Evolutionary conservation across 257 asterid species (phyloP).

Genomic region (Solanum sparsipilum): DNA sequence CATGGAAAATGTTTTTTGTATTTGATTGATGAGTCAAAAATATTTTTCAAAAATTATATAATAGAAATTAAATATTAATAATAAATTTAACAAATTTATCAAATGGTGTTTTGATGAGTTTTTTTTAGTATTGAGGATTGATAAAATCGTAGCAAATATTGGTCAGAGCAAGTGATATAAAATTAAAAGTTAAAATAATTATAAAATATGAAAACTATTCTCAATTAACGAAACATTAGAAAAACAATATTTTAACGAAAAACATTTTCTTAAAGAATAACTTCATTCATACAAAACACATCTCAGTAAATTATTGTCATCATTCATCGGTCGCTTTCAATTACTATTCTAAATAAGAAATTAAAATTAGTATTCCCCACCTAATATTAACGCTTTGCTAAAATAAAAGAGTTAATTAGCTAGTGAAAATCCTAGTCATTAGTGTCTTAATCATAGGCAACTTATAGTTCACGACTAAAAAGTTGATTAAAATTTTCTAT

Average conservation of each 20-base stretch:
- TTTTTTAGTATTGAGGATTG: not conserved
- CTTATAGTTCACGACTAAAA: not conserved
- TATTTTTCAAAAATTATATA: not conserved
- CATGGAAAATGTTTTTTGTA: too few species aligned
- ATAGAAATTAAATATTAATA: not conserved
- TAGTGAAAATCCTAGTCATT: not conserved
- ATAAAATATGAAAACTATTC: not conserved
- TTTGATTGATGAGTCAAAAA: not conserved
- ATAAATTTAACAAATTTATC: not conserved
- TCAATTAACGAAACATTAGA: not conserved
- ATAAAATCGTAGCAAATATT: not conserved
- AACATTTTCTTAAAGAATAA: too few species aligned
- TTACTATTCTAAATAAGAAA: not conserved
- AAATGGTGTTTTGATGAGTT: not conserved
- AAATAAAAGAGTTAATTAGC: not conserved
- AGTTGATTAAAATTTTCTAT: not conserved
- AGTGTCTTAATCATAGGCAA: not conserved
- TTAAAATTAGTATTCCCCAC: not conserved
- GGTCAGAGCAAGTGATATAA: not conserved
- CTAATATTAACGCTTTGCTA: not conserved
- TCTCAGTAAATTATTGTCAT: not conserved
- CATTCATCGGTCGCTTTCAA: not conserved
- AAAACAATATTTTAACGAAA: not conserved
- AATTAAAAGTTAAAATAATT: not conserved
- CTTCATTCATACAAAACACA: not conserved